Evolutionary conservation across 176 grass and related monocot species (phyloP), one percentile per base, ranked within the genome.

Genomic region (Oropetium thomaeum): DNA sequence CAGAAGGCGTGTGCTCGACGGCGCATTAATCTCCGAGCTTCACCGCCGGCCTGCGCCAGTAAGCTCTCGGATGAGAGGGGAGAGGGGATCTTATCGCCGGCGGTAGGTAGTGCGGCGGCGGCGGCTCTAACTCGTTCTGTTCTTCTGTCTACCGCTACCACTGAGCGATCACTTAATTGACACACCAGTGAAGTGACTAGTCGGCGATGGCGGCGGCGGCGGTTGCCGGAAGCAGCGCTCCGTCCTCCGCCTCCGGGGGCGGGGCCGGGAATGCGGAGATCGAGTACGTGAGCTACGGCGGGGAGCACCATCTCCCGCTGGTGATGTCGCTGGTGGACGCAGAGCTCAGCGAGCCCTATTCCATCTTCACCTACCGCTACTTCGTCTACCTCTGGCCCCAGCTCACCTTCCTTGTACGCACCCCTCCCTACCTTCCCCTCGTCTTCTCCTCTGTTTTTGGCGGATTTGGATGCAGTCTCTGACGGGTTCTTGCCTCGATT

Each of bases 341-440:
- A 39, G 95, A 98, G 84, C 88, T 98, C n/a, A 98, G 95, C 89
- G 91, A 98, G 77, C 91, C 91, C 71, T 98, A 98, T 74, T 98
- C 95, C 62, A 98, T 98, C 90, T 98, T 98, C 79, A 98, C 95
- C 67, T 94, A 94, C 87, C 91, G 91, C 78, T 98, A 98, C 82
- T 94, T 98, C 89, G 91, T 98, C 79, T 94, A 98, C 77, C 81
- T 89, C 30, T 98, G 91, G 95, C 95, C 95, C 5, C 85, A 98
- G 82, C 91, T 98, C 42, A 98, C 95, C 62, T 92, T 98, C 71
- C 82, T 94, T 28, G 95, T 97, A 89, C 31, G 72, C 15, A 0
- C n/a, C 52, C 52, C 52, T 3, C 54, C 13, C 12, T 28, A 41
- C 8, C 52, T 29, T 10, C 19, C 23, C n/a, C n/a, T 0, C 22